Base-by-base conservation (phyloP, 2,329 filamentous ascomycete genomes). In the Alternaria sp. region DNA sequence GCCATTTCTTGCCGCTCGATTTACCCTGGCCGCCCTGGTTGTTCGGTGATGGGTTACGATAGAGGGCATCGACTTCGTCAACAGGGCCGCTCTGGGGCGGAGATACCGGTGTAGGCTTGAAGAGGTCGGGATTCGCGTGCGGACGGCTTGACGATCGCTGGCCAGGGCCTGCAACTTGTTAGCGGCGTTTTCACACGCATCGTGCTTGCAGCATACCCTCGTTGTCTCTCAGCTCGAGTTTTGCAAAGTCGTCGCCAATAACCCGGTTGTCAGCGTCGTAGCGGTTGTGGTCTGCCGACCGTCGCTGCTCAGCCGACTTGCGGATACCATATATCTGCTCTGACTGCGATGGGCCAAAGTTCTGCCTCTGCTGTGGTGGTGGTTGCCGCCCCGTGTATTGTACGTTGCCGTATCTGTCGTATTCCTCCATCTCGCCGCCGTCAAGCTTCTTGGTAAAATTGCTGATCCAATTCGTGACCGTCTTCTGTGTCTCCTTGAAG, bases 231-330 rank as follows among this genome's bases (percentile, higher is more conserved):
- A 90, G 69, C 71, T 89, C 86, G 6, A 90, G 80, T 39, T 83
- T 82, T 53, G 86, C 84, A 79, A 99, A 98, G 72, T 98, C 93
- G 70, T 97, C 94, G 61, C 89, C 88, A 31, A 99, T 83, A 36
- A 98, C 87, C 73, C 93, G 88, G 29, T 94, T 95, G 75, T 99
- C 95, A 28, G 93, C 93, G 76, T 99, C 95, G 74, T 99, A 99
- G 56, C 92, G 88, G 68, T 93, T 90, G 62, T 93, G 92, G 76
- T 98, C 94, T 39, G 90, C 90, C 75, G 93, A 97, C 69, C 90
- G 86, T 68, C 81, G 75, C 74, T 74, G 67, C 77, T 81, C 68
- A 21, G 77, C 76, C 5, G 74, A 74, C 59, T 72, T 78, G 61
- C 74, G 78, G 41, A 78, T 74, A 37, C 78, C 78, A 51, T 78